Percentiles rank a stretch among this genome's conserved stretches.
phyloP scores from a whole-genome alignment of 176 grass and related monocot species.

The Oryza officinalis region DNA sequence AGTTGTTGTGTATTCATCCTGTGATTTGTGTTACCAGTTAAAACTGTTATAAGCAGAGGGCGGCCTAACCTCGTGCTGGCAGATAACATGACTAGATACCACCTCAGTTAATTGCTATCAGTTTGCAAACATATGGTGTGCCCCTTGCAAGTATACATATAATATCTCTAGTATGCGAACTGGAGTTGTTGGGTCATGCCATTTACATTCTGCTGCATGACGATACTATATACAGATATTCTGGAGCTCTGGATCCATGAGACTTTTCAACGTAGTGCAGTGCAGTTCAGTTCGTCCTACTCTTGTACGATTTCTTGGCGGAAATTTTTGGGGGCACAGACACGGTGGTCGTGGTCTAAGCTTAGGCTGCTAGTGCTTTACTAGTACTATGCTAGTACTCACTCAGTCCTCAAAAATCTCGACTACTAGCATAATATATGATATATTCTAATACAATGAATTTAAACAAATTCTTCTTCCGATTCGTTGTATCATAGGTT shows the following conservation, averaged over 20 bases:
- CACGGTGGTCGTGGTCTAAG: neutral
- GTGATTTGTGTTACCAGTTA: conserved; percentile 30
- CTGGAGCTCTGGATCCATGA: neutral
- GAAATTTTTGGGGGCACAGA: neutral
- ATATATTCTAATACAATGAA: no score
- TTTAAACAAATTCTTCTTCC: no score
- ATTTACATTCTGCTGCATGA: conserved; percentile 17
- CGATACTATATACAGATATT: neutral
- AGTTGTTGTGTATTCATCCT: conserved; percentile 41
- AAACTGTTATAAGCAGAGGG: conserved; percentile 33
- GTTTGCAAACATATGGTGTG: conserved; percentile 27
- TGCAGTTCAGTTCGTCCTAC: neutral
- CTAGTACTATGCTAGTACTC: neutral
- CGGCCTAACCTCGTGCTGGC: conserved; percentile 42
- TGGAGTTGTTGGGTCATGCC: conserved; percentile 45
- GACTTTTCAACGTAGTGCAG: conserved; percentile 14
- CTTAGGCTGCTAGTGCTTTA: neutral
- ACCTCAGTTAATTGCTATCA: conserved; percentile 26
- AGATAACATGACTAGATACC: conserved; percentile 17
- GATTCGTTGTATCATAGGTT: no score
- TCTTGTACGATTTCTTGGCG: neutral
- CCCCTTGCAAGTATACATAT: neutral
- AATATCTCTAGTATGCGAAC: neutral
- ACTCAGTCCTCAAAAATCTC: no score
- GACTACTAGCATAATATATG: no score